Base-by-base conservation (phyloP, 2,329 filamentous ascomycete genomes). In the Helminthosporium solani region DNA sequence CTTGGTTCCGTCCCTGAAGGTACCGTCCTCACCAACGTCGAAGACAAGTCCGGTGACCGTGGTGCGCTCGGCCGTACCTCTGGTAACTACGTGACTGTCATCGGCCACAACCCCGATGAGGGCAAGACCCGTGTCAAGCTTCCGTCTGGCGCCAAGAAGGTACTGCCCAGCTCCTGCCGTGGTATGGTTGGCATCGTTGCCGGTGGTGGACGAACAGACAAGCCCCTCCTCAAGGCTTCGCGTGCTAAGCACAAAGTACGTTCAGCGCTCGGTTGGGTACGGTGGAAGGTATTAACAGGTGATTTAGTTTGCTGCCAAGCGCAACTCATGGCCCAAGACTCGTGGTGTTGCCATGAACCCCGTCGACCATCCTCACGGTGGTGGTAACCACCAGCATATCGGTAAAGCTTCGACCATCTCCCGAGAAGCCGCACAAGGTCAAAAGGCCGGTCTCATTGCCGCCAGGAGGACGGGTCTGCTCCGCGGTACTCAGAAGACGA, bases 341-440 rank as follows among this genome's bases (percentile, higher is more conserved):
- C 92, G 94, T 94, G 94, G 94, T 96, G 94, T 99, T 87, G 94
- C 94, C 79, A 99, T 99, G 94, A 99, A 99, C 83, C 94, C 94
- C 71, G 94, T 99, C 73, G 94, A 99, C 81, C 94, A 99, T 85
- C 76, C 76, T 68, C 76, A 79, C 74, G 76, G 76, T 75, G 76
- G 76, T 78, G 92, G 94, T 96, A 97, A 99, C 86, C 94, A 99
- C 80, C 94, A 99, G 84, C 94, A 99, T 80, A 96, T 96, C 74
- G 91, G 94, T 88, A 97, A 99, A 83, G 94, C 94, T 71, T 99
- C 94, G 65, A 99, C 94, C 76, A 99, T 99, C 80, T 96, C 90
- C 69, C 87, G 94, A 78, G 96, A 95, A 82, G 94, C 94, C 71
- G 87, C 86, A 76, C 87, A 90, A 79, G 94, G 94, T 88, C 94